These are phyloP conservation scores for Bimuria novae-zelandiae DNA, from an alignment of 2,329 filamentous ascomycete genomes.

Conservation along the genomic window DNA sequence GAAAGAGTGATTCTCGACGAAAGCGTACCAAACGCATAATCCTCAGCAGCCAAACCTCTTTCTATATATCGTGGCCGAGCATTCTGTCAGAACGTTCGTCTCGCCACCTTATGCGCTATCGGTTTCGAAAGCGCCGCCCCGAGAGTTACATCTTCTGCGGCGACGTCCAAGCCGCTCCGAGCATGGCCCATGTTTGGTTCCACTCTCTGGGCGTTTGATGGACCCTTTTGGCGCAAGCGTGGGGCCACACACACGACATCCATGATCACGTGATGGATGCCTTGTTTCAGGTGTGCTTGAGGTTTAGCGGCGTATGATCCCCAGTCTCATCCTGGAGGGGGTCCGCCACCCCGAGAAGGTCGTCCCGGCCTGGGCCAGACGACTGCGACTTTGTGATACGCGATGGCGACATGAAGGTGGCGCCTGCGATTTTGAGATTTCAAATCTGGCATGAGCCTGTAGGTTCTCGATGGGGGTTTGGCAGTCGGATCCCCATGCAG, in stretches of 20 bases:
- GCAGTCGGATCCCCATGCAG: too few species aligned
- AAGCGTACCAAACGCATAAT: background rate
- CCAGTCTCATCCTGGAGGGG: conserved; percentile 10
- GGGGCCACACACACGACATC: background rate
- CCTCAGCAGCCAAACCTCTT: conserved; percentile 1
- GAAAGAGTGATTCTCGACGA: background rate
- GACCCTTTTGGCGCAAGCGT: background rate
- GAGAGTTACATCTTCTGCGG: conserved; percentile 19
- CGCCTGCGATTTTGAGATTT: too few species aligned
- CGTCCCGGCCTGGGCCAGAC: too few species aligned
- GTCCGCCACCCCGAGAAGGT: background rate
- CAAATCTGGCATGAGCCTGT: too few species aligned
- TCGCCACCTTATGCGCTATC: conserved; percentile 19
- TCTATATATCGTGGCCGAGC: conserved; percentile 13
- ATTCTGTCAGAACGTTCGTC: conserved; percentile 7
- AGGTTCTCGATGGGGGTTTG: too few species aligned
- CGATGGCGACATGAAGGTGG: too few species aligned
- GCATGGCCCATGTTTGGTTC: conserved; percentile 4
- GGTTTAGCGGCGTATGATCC: conserved; percentile 8
- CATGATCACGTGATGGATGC: conserved; percentile 5
- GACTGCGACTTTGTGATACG: too few species aligned
- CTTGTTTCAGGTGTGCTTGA: conserved; percentile 8
- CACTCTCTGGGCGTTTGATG: background rate
- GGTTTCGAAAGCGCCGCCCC: conserved; percentile 23
- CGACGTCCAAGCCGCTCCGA: background rate